Conservation (phyloP, 257 asterid genomes). For the Verbascum thapsus region DNA sequence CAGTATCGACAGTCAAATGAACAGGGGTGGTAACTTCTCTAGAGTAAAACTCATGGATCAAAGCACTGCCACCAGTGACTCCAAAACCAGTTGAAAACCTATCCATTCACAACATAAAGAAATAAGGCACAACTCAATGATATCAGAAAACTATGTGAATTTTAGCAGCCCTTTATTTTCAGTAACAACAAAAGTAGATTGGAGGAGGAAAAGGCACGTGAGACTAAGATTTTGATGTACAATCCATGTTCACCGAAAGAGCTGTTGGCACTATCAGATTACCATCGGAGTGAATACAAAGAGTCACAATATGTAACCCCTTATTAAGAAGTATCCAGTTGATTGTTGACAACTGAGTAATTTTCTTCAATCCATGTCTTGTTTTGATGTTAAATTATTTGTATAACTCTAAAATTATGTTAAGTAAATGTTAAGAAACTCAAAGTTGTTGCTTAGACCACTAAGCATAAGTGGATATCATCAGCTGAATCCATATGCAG, state of each 20-base stretch:
- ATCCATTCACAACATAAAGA: background rate
- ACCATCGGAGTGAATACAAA: background rate
- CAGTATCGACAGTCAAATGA: slow-evolving; percentile 87
- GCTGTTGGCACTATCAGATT: background rate
- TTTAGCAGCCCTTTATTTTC: background rate
- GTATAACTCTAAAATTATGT: too few relatives aligned
- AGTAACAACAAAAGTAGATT: too few relatives aligned
- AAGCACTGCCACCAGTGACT: slow-evolving; percentile 58
- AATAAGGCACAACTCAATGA: background rate
- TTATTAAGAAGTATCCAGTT: too few relatives aligned
- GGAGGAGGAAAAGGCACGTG: too few relatives aligned
- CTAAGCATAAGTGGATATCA: too few relatives aligned
- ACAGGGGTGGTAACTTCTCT: slow-evolving; percentile 55
- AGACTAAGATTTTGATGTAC: too few relatives aligned
- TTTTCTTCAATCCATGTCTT: too few relatives aligned
- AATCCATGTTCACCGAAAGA: too few relatives aligned
- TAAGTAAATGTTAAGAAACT: too few relatives aligned
- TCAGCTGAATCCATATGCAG: background rate
- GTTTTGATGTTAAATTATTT: too few relatives aligned
- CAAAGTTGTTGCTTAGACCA: too few relatives aligned
- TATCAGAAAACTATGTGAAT: background rate
- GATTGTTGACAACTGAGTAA: too few relatives aligned
- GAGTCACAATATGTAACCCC: background rate
- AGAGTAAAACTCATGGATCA: slow-evolving; percentile 60
- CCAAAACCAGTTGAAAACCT: slow-evolving; percentile 69